A percentile compares a stretch with the other conserved stretches of the same genome.
Conservation (phyloP, 1,139 yeast species). For the Magnusiomyces tetraspermus region DNA sequence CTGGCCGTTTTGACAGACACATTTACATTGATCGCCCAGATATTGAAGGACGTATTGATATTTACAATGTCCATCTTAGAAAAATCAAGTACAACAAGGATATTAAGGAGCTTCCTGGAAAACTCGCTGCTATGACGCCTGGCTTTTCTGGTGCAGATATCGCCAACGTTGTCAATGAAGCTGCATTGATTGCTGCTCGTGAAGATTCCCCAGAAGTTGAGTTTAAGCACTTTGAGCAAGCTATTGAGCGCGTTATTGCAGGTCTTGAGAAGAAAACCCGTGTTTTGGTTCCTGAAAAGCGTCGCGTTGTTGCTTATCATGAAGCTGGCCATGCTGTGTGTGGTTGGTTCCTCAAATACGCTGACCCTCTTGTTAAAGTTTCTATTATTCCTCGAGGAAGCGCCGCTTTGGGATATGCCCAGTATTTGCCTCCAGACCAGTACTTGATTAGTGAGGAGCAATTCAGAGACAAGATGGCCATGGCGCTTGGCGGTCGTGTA, state of each 20-base stretch:
- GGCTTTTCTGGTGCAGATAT: conserved; percentile 98
- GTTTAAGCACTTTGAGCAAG: conserved; percentile 79
- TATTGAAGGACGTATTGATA: conserved; percentile 84
- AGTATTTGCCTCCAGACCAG: conserved; percentile 89
- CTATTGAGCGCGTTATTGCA: conserved; percentile 94
- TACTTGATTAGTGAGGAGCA: conserved; percentile 72
- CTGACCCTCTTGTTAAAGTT: conserved; percentile 89
- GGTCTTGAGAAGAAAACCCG: conserved; percentile 89
- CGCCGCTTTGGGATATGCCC: conserved; percentile 97
- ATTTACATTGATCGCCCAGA: conserved; percentile 88
- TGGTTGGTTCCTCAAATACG: conserved; percentile 86
- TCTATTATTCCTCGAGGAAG: conserved; percentile 95
- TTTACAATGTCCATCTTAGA: conserved; percentile 73
- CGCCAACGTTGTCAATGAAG: conserved; percentile 94
- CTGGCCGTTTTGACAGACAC: conserved; percentile 95
- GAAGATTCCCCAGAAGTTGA: conserved; percentile 58
- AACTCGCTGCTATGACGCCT: conserved; percentile 90
- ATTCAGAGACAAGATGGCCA: conserved; percentile 80
- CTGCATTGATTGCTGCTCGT: conserved; percentile 94
- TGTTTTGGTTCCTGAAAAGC: conserved; percentile 73
- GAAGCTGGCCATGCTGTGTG: conserved; percentile 99
- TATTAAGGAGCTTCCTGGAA: conserved; percentile 57
- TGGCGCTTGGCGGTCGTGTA: conserved; percentile 96
- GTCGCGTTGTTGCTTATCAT: conserved; percentile 86
- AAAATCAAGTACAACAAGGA: conserved; percentile 49